Conservation (phyloP, 2,329 filamentous ascomycete species). For the Talaromyces pinophilus region DNA sequence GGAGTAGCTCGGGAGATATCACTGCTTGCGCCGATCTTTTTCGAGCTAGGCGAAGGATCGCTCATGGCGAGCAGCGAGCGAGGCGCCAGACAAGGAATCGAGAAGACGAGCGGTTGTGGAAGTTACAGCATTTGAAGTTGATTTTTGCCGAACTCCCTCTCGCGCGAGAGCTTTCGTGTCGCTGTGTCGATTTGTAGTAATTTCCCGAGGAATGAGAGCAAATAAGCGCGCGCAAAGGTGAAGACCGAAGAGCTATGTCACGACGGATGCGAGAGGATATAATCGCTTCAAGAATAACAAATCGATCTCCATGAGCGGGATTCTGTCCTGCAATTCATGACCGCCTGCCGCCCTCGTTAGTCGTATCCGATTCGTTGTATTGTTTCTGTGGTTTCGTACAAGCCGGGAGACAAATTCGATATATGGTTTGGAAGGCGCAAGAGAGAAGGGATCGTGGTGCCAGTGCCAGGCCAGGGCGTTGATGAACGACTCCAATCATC, state of each 20-base stretch:
- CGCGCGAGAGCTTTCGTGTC: not conserved
- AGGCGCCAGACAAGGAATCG: not conserved
- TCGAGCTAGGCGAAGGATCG: constrained; percentile 41
- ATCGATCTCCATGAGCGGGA: constrained; percentile 15
- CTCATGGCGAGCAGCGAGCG: constrained; percentile 44
- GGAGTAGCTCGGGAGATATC: constrained; percentile 3
- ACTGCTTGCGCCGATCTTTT: constrained; percentile 33
- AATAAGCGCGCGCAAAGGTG: not conserved
- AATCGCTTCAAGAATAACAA: constrained; percentile 15
- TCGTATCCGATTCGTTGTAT: not conserved
- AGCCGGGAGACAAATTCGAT: not conserved
- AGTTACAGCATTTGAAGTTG: constrained; percentile 8
- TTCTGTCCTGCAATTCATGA: constrained; percentile 13
- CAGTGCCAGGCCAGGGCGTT: not conserved
- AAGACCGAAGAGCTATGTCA: not conserved
- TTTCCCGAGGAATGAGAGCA: not conserved
- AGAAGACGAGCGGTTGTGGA: not conserved
- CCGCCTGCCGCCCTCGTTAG: not conserved
- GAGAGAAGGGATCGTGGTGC: not conserved
- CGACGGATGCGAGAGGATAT: constrained; percentile 4
- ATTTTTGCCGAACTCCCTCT: not conserved
- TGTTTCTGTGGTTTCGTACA: not conserved
- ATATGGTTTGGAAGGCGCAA: not conserved
- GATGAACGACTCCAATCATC: not conserved
- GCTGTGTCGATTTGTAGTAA: not conserved